phyloP scores from a whole-genome alignment of 306 rosid genomes.

The Quercus engelmannii region DNA sequence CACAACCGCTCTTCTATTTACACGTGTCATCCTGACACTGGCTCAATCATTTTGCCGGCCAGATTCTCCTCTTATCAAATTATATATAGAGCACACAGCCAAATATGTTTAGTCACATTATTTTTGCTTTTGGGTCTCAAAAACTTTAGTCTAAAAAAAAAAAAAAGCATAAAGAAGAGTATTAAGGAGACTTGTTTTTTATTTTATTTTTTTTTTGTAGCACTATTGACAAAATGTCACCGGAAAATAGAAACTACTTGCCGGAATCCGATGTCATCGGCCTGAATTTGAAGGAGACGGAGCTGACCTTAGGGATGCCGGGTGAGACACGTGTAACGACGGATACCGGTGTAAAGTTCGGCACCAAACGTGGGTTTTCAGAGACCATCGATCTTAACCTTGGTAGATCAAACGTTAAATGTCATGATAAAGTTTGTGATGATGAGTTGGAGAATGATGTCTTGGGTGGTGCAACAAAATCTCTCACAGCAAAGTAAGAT shows the following conservation, averaged over 20 bases:
- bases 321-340: constrained; percentile 17
- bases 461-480: constrained; percentile 5
- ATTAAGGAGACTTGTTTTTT: neutral
- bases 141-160: neutral
- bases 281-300: constrained; percentile 44
- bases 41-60: constrained; percentile 19
- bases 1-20: neutral
- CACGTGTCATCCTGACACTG: constrained; percentile 21
- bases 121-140: neutral
- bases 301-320: constrained; percentile 58
- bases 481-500: constrained; percentile 44
- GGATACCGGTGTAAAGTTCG: constrained; percentile 8
- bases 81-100: constrained; percentile 9
- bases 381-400: constrained; percentile 44
- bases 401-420: constrained; percentile 20
- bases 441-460: neutral
- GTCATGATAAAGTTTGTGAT: neutral
- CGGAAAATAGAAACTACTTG: constrained; percentile 17
- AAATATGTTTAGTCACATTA: neutral
- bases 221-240: constrained; percentile 24
- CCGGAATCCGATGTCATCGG: constrained; percentile 26
- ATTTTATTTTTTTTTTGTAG: neutral
- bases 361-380: constrained; percentile 47
- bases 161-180: neutral
- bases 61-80: neutral